These are phyloP conservation scores for Hsuehochloa calcarea DNA, from an alignment of 176 grass and related monocot species.

Conservation along the genomic window DNA sequence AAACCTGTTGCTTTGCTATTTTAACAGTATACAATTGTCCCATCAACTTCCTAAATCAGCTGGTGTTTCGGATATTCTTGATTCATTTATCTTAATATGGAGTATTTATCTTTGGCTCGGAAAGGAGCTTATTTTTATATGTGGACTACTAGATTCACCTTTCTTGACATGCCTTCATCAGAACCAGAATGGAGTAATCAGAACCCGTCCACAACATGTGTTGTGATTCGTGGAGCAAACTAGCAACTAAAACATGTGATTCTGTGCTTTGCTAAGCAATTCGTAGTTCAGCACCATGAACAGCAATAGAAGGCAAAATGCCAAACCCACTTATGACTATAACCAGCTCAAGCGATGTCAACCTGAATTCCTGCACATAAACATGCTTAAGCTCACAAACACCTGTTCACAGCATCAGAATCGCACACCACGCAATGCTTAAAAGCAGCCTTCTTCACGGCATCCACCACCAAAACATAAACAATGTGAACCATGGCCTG, in stretches of 20 bases:
- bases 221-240: neutral
- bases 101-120: too few species aligned
- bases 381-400: neutral
- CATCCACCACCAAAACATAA: neutral
- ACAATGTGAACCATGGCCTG: neutral
- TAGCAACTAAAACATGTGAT: neutral
- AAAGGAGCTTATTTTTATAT: too few species aligned
- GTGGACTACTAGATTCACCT: too few species aligned
- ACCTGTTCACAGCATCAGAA: neutral
- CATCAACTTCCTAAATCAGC: too few species aligned
- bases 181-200: too few species aligned
- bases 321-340: neutral
- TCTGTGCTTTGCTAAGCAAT: neutral
- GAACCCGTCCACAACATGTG: neutral
- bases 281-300: neutral
- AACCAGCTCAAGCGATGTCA: neutral
- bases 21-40: too few species aligned
- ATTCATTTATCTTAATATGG: too few species aligned
- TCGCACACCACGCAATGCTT: neutral
- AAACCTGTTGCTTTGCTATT: too few species aligned
- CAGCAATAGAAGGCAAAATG: neutral
- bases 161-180: too few species aligned
- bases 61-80: too few species aligned
- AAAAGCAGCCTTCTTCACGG: neutral
- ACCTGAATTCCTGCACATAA: neutral